Conservation (phyloP, 495 filamentous ascomycete genomes). For the Aspergillus avenaceus region DNA sequence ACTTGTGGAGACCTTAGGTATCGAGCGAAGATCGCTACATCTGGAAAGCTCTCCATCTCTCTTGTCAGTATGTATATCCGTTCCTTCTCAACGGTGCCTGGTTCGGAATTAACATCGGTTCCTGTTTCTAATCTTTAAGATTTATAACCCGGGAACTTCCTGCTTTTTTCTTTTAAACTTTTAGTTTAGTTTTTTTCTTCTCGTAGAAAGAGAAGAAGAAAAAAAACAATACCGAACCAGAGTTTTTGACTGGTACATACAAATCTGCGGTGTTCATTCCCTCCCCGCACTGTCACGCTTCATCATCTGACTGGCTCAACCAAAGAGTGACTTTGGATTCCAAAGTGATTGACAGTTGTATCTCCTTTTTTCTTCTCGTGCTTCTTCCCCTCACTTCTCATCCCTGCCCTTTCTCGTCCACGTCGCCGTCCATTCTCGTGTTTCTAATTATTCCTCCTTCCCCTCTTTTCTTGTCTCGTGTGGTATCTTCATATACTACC, state of each 20-base stretch:
- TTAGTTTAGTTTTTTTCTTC: too few relatives aligned
- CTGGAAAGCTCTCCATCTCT: not conserved
- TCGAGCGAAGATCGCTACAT: conserved; percentile 12
- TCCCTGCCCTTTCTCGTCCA: conserved; percentile 2
- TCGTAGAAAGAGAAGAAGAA: too few relatives aligned
- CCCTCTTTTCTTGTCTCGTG: not conserved
- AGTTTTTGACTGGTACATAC: not conserved
- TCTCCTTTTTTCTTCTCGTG: not conserved
- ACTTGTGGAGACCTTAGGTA: conserved; percentile 2
- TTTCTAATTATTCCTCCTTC: not conserved
- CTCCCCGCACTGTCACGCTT: not conserved
- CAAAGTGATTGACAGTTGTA: not conserved
- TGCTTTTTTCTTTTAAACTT: not conserved
- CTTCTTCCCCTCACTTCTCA: conserved; percentile 1
- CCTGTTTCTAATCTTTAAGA: not conserved
- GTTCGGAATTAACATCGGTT: conserved; percentile 11
- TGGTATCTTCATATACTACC: not conserved
- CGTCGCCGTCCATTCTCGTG: not conserved
- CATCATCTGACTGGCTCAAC: not conserved
- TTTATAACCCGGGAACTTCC: not conserved
- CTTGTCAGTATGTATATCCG: not conserved
- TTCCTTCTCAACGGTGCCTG: not conserved
- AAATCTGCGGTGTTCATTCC: not conserved
- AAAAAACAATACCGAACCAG: not conserved
- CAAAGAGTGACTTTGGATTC: not conserved